Evolutionary conservation across 2,329 filamentous ascomycete genomes (phyloP).

Genomic region (Massarina eburnea): DNA sequence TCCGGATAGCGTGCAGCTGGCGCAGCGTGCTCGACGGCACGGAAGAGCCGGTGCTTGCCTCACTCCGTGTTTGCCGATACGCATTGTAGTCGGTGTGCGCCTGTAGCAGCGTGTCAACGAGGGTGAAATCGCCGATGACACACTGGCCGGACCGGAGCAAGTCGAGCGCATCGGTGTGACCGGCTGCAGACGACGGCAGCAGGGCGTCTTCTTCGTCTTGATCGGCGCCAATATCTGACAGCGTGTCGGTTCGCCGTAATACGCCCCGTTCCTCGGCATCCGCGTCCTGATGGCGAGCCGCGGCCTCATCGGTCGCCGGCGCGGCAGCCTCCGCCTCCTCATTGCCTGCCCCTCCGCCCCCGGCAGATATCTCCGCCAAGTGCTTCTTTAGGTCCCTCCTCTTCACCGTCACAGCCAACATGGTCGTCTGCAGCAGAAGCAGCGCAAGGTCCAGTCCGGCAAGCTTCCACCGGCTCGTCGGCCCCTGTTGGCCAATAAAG

Average conservation of each 20-base stretch:
- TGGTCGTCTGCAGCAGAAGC: conserved; percentile 57
- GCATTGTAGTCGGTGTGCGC: conserved; percentile 44
- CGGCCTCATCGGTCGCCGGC: conserved; percentile 14
- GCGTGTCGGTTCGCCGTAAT: conserved; percentile 42
- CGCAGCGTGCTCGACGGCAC: conserved; percentile 37
- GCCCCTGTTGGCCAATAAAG: conserved; percentile 64
- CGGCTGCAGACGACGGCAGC: conserved; percentile 29
- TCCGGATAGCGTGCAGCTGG: conserved; percentile 36
- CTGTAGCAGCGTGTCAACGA: conserved; percentile 45
- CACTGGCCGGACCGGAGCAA: conserved; percentile 51
- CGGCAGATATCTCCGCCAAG: conserved; percentile 28
- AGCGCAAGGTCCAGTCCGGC: conserved; percentile 57
- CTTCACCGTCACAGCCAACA: conserved; percentile 58
- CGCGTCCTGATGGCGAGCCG: conserved; percentile 52
- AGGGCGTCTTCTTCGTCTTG: conserved; percentile 28
- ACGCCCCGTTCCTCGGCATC: conserved; percentile 63
- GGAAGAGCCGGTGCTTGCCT: conserved; percentile 20
- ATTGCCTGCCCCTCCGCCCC: conserved; percentile 13
- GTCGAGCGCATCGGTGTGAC: conserved; percentile 42
- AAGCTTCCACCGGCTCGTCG: conserved; percentile 56
- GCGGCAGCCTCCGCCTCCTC: conserved; percentile 4
- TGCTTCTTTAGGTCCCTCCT: conserved; percentile 51
- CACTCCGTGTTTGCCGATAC: conserved; percentile 31
- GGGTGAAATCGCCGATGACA: conserved; percentile 47
- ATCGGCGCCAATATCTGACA: conserved; percentile 45